Evolutionary conservation across 1,284 basidiomycete genomes (phyloP).

Genomic region (Coniophora puteana): DNA sequence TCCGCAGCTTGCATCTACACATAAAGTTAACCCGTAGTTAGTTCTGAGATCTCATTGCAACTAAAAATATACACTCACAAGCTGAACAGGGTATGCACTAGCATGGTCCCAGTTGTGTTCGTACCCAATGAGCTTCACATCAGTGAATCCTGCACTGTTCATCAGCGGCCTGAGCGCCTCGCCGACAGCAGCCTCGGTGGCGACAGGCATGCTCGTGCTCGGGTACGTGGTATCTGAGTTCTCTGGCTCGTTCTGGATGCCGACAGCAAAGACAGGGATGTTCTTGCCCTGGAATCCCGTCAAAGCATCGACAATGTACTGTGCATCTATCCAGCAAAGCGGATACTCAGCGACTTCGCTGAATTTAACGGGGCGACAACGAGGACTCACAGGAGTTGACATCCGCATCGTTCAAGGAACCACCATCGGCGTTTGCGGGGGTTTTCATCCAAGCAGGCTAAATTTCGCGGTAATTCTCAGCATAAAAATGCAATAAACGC

Average conservation of each 20-base stretch:
- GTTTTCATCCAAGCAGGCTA: constrained; percentile 55
- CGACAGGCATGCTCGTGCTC: constrained; percentile 34
- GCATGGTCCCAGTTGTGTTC: constrained; percentile 52
- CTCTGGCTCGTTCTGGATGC: constrained; percentile 50
- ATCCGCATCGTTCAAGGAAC: constrained; percentile 35
- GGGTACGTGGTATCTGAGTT: constrained; percentile 43
- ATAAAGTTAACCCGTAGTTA: constrained; percentile 2
- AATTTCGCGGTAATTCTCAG: constrained; percentile 2
- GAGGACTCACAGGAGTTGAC: constrained; percentile 31
- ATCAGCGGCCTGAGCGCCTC: constrained; percentile 39
- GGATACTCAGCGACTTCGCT: not conserved
- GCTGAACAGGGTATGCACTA: constrained; percentile 41
- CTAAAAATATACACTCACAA: constrained; percentile 36
- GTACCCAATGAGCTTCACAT: constrained; percentile 43
- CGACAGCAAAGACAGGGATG: constrained; percentile 39
- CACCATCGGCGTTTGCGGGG: constrained; percentile 40
- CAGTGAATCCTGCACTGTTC: constrained; percentile 40
- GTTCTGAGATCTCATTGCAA: not conserved
- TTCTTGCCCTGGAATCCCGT: constrained; percentile 43
- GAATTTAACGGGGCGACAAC: not conserved
- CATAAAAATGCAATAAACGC: not conserved
- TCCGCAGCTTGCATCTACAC: constrained; percentile 44
- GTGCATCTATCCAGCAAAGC: constrained; percentile 35
- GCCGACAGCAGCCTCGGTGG: constrained; percentile 39
- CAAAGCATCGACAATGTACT: constrained; percentile 43